A percentile compares a stretch with the other conserved stretches of the same genome.
These are phyloP conservation scores for Tremella fuciformis DNA, from an alignment of 768 basidiomycete species.

Conservation along the genomic window DNA sequence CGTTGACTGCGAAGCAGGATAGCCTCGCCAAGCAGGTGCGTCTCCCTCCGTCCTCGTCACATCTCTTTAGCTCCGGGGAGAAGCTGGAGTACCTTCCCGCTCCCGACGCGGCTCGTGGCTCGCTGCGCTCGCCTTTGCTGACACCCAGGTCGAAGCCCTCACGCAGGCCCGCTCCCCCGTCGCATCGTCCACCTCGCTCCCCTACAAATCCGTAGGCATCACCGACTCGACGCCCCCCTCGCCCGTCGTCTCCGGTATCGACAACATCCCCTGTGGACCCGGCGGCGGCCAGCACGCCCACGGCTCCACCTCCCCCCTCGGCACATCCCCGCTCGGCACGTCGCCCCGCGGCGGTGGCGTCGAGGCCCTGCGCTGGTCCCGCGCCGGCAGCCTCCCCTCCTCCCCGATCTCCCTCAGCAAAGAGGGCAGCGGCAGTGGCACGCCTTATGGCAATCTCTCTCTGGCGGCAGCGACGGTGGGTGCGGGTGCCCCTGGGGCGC, in stretches of 20 bases:
- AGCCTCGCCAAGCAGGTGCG: conserved; percentile 27
- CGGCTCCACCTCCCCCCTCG: conserved; percentile 10
- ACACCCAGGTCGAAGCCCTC: conserved; percentile 20
- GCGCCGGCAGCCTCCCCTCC: conserved; percentile 11
- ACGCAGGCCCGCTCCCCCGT: conserved; percentile 7
- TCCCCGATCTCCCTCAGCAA: background rate
- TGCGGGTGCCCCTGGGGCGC: conserved; percentile 25
- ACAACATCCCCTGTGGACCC: conserved; percentile 19
- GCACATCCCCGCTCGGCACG: conserved; percentile 11
- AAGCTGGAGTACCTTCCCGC: background rate
- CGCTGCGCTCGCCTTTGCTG: background rate
- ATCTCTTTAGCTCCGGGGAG: no score
- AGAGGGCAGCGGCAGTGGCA: conserved; percentile 14
- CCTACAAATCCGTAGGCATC: conserved; percentile 17
- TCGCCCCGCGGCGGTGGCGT: conserved; percentile 27
- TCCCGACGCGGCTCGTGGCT: background rate
- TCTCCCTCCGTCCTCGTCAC: no score
- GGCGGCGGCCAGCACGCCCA: conserved; percentile 1
- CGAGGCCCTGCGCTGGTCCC: conserved; percentile 19
- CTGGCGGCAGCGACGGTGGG: conserved; percentile 25
- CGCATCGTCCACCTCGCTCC: conserved; percentile 11
- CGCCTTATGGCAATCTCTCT: conserved; percentile 34
- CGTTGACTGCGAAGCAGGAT: conserved; percentile 30
- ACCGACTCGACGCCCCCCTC: conserved; percentile 15
- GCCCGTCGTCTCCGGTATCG: conserved; percentile 17